Base-by-base conservation (phyloP, 371 early-diverging fungal genomes). In the Mucor indicus region DNA sequence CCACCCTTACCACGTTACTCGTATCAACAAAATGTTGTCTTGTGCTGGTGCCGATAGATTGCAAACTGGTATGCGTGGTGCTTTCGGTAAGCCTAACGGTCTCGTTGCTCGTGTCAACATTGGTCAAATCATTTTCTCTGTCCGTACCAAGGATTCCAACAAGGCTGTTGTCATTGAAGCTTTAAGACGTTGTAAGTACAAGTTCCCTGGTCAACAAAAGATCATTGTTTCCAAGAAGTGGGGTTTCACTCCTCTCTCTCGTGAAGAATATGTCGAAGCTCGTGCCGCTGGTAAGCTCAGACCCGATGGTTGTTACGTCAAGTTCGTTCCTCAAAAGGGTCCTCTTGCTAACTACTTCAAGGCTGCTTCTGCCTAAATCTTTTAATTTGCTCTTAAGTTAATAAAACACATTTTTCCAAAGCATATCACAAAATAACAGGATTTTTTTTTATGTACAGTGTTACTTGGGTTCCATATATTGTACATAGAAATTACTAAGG, bases 11-110 rank as follows among this genome's bases (percentile, higher is more conserved):
- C 99, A 99, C 85, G 99, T 99, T 45, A 79, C 98, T 62, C 96
- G 99, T 75, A 99, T 99, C 91, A 99, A 99, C 91, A 99, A 99
- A 87, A 99, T 99, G 99, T 90, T 99, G 90, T 98, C 98, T 60
- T 99, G 99, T 81, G 99, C 99, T 69, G 99, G 99, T 83, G 99
- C 99, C 67, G 99, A 99, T 92, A 82, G 99, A 82, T 90, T 99
- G 68, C 99, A 99, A 84, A 94, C 93, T 59, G 99, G 99, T 87
- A 99, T 99, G 99, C 94, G 99, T 84, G 99, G 99, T 78, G 98
- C 99, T 66, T 99, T 88, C 75, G 99, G 99, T 67, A 99, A 99
- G 90, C 99, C 99, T 67, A 85, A 90, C 60, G 99, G 99, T 71
- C 84, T 89, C 55, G 99, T 93, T 55, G 99, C 99, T 56, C 95